Conservation (phyloP, 306 rosid species). For the Carpinus viminea region DNA sequence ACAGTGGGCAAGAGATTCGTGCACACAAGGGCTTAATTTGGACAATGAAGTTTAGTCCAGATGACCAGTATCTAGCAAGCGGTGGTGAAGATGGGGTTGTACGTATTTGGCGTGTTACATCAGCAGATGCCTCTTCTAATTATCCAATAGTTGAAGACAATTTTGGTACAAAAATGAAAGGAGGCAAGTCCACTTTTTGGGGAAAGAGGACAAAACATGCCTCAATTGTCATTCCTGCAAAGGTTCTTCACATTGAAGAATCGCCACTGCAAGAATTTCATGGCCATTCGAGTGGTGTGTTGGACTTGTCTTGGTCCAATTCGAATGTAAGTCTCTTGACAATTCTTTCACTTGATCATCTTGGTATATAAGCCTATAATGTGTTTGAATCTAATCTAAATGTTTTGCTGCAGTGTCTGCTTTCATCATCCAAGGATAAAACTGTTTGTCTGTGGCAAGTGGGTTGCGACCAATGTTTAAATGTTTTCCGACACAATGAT, state of each 20-base stretch:
- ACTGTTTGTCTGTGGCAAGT: conserved; percentile 86
- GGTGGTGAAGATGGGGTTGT: conserved; percentile 96
- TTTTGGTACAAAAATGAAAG: conserved; percentile 32
- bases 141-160: conserved; percentile 35
- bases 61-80: conserved; percentile 73
- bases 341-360: neutral
- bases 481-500: conserved; percentile 68
- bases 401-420: conserved; percentile 62
- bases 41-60: conserved; percentile 90
- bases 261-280: conserved; percentile 61
- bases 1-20: conserved; percentile 63
- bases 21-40: conserved; percentile 83
- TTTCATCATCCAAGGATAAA: conserved; percentile 91
- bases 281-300: conserved; percentile 77
- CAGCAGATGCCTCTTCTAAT: conserved; percentile 39
- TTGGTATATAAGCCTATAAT: neutral
- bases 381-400: conserved; percentile 20
- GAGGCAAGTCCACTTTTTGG: conserved; percentile 39
- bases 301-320: conserved; percentile 93
- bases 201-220: conserved; percentile 45
- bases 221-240: conserved; percentile 57
- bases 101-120: conserved; percentile 62
- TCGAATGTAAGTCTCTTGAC: conserved; percentile 66
- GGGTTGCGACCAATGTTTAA: conserved; percentile 51
- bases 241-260: conserved; percentile 69